Percentiles rank a stretch among this genome's conserved stretches.
Conservation (phyloP, 345 rosid species). For the Sonneratia caseolaris region DNA sequence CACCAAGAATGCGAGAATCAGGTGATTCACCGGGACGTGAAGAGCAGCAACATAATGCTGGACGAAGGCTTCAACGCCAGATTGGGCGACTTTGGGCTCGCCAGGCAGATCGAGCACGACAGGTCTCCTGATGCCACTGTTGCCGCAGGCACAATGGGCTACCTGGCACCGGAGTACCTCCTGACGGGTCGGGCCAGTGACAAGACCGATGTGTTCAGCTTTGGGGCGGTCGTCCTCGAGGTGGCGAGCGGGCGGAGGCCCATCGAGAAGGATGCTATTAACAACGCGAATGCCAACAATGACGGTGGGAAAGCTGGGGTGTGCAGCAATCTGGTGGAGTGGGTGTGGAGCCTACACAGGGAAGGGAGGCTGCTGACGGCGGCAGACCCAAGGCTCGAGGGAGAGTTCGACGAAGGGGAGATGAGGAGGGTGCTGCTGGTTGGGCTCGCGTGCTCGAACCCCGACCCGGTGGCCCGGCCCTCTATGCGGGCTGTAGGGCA, state of each 20-base stretch:
- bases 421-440: constrained; percentile 59
- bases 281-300: background rate
- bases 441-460: constrained; percentile 89
- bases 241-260: constrained; percentile 84
- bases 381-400: constrained; percentile 61
- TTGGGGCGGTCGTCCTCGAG: constrained; percentile 84
- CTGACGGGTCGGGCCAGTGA: constrained; percentile 83
- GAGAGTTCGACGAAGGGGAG: constrained; percentile 47
- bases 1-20: constrained; percentile 98
- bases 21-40: constrained; percentile 86
- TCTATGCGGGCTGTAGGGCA: constrained; percentile 79
- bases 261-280: constrained; percentile 43
- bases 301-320: constrained; percentile 24
- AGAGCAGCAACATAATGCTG: constrained; percentile 88
- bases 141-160: constrained; percentile 99
- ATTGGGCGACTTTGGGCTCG: constrained; percentile 89
- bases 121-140: constrained; percentile 90
- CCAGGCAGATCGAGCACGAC: constrained; percentile 77
- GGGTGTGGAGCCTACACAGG: constrained; percentile 92
- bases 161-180: constrained; percentile 90
- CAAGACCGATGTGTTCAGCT: constrained; percentile 87
- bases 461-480: constrained; percentile 81
- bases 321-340: constrained; percentile 72
- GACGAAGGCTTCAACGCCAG: constrained; percentile 82
- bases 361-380: constrained; percentile 62